Conservation (phyloP, 305 asterid species). For the Fraxinus angustifolia region DNA sequence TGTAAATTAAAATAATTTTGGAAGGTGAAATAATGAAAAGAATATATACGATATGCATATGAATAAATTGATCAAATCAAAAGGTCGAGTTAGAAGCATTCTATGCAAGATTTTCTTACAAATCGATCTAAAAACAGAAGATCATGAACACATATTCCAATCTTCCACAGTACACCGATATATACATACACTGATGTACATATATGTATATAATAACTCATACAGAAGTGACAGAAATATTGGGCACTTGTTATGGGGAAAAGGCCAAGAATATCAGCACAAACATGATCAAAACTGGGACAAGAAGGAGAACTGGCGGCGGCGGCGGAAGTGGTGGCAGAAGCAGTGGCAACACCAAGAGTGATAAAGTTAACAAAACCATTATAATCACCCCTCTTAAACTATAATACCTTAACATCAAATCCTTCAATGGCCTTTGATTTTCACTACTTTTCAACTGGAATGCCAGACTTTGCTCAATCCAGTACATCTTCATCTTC, state of each 20-base stretch:
- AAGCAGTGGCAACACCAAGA: not conserved
- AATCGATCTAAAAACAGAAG: not conserved
- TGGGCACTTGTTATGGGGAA: not conserved
- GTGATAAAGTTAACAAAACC: not conserved
- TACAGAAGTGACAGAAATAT: not conserved
- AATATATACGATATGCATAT: not conserved
- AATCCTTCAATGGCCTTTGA: not conserved
- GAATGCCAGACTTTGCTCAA: not conserved
- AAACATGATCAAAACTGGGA: not conserved
- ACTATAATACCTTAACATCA: not conserved
- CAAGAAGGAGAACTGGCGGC: not conserved
- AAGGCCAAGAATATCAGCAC: not conserved
- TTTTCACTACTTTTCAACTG: not conserved
- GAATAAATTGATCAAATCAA: not conserved
- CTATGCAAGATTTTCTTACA: not conserved
- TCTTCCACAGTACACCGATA: not conserved
- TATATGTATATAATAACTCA: not conserved
- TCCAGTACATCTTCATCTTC: not conserved
- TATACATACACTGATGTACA: not conserved
- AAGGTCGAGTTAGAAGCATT: not conserved
- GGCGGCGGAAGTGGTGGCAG: conserved; percentile 11
- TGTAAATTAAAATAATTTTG: not conserved
- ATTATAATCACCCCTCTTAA: not conserved
- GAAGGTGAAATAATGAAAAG: not conserved
- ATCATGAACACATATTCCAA: not conserved